These are phyloP conservation scores for Penicillium occitanis DNA, from an alignment of 2,329 filamentous ascomycete species.

Conservation along the genomic window DNA sequence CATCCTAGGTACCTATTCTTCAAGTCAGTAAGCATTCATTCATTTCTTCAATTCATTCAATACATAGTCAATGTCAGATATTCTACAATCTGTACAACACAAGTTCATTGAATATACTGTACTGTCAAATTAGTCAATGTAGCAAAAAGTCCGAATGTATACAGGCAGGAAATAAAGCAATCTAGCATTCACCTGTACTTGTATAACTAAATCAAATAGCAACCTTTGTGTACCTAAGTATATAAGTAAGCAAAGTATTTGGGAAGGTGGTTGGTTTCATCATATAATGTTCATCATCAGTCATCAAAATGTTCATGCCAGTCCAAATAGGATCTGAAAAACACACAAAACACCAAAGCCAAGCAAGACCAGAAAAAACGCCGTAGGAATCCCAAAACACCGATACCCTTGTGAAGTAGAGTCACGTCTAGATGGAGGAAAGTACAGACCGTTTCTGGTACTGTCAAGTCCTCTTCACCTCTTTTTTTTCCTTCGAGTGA, in stretches of 20 bases:
- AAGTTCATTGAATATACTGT: background rate
- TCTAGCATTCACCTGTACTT: slow-evolving; percentile 7
- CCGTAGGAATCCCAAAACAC: background rate
- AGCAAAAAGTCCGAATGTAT: background rate
- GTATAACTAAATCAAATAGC: slow-evolving; percentile 8
- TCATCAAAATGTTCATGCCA: slow-evolving; percentile 6
- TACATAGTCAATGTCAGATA: background rate
- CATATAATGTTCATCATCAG: slow-evolving; percentile 6
- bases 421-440: background rate
- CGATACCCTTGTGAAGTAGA: slow-evolving; percentile 2
- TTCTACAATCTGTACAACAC: background rate
- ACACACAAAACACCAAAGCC: background rate
- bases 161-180: background rate
- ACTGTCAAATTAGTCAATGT: background rate
- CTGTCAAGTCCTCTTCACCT: background rate
- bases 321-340: background rate
- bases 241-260: slow-evolving; percentile 5
- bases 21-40: background rate
- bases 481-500: background rate
- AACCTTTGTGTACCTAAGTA: slow-evolving; percentile 5
- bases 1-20: no score
- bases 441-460: slow-evolving; percentile 7
- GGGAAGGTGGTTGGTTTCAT: background rate
- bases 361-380: background rate
- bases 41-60: background rate